A percentile compares a stretch with the other conserved stretches of the same genome.
Conservation (phyloP, 2,329 filamentous ascomycete species). For the Fusarium citri region DNA sequence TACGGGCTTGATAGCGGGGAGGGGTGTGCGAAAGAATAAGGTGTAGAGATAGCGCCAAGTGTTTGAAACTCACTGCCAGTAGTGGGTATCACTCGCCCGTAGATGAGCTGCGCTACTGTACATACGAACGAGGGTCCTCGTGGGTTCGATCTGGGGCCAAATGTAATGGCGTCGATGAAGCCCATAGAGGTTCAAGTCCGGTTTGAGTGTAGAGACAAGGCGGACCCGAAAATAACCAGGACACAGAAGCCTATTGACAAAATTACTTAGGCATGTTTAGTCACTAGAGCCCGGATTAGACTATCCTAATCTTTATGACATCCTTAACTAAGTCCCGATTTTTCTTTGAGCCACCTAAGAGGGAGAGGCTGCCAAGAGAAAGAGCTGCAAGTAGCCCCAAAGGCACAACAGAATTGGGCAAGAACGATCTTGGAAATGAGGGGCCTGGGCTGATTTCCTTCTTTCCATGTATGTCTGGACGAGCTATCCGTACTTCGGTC, state of each 20-base stretch:
- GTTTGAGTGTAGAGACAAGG: slow-evolving; percentile 4
- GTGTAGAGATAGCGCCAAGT: slow-evolving; percentile 38
- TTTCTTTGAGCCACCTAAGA: background rate
- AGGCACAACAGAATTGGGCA: slow-evolving; percentile 11
- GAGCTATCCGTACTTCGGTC: slow-evolving; percentile 1
- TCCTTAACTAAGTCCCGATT: too few relatives aligned
- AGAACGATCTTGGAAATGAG: slow-evolving; percentile 35
- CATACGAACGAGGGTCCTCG: slow-evolving; percentile 21
- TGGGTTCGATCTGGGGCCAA: slow-evolving; percentile 41
- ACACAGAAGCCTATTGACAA: too few relatives aligned
- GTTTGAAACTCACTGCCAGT: slow-evolving; percentile 25
- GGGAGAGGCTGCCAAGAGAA: slow-evolving; percentile 28
- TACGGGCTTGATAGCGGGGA: slow-evolving; percentile 35
- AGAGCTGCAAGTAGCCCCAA: slow-evolving; percentile 36
- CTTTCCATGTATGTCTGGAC: background rate
- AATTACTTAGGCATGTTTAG: too few relatives aligned
- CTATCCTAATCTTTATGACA: too few relatives aligned
- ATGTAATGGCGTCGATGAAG: slow-evolving; percentile 39
- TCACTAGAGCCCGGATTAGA: too few relatives aligned
- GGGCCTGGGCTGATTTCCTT: slow-evolving; percentile 19
- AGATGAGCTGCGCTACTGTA: slow-evolving; percentile 12
- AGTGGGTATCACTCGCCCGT: slow-evolving; percentile 11
- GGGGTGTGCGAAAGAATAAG: slow-evolving; percentile 26
- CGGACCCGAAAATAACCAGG: too few relatives aligned
- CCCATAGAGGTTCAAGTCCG: slow-evolving; percentile 34